Evolutionary conservation across 805 yeast genomes (phyloP).

Genomic region (Wickerhamomyces ciferrii): DNA sequence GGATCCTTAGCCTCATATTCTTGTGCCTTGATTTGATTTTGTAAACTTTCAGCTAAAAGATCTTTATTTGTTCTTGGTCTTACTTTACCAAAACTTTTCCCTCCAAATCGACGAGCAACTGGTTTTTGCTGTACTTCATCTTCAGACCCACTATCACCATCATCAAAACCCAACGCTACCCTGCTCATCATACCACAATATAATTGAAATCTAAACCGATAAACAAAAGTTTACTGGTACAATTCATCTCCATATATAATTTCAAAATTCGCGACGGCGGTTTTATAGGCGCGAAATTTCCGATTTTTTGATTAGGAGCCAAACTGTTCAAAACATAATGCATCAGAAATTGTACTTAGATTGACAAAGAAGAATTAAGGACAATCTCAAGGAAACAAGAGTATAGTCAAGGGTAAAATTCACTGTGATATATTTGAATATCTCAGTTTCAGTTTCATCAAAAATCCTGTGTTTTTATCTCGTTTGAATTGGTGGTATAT

Average conservation of each 20-base stretch:
- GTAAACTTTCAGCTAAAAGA: conserved; percentile 3
- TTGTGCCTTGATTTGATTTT: not conserved
- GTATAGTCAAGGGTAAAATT: too few species aligned
- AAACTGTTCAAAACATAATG: not conserved
- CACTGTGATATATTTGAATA: not conserved
- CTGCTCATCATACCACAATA: too few species aligned
- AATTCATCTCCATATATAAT: too few species aligned
- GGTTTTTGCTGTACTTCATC: conserved; percentile 1
- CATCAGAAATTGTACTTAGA: too few species aligned
- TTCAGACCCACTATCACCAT: not conserved
- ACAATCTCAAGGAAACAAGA: too few species aligned
- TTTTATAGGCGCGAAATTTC: too few species aligned
- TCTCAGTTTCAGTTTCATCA: not conserved
- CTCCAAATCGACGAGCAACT: not conserved
- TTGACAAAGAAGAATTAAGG: conserved; percentile 4
- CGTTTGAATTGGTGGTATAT: too few species aligned
- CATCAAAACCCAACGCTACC: conserved; percentile 11
- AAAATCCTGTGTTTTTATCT: not conserved
- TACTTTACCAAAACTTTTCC: not conserved
- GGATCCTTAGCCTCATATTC: conserved; percentile 9
- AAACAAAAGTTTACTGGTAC: too few species aligned
- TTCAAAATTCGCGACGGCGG: not conserved
- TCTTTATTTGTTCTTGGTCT: conserved; percentile 3
- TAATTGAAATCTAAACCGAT: too few species aligned
- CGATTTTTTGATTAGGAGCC: not conserved